Evolutionary conservation across 2,329 filamentous ascomycete genomes (phyloP), one percentile per base, ranked within the genome.

Genomic region (Zasmidium cellare): DNA sequence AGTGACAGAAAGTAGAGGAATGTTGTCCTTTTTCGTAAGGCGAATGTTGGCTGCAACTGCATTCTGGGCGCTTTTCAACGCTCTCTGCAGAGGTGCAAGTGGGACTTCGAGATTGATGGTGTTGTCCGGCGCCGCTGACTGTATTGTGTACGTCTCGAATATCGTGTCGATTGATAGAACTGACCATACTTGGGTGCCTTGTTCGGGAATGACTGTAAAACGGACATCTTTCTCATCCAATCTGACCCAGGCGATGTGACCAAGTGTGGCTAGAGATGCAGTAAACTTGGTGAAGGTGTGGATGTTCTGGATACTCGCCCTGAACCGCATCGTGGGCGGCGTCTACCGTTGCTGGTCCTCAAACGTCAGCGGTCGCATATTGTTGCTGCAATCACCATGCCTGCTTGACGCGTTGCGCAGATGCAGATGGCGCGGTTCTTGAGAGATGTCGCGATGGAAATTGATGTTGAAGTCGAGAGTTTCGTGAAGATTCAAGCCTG

Each of bases 51-150:
- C 91, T 18, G 90, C 88, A 18, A 88, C 86, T 67, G 90, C 91
- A 71, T 90, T 88, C 53, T 89, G 80, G 46, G 93, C 93, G 35
- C 92, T 97, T 69, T 88, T 91, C 58, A 99, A 86, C n/a, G 94
- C 94, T 59, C 92, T 88, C 69, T 94, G 90, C 20, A 99, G 85
- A 1, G 90, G 88, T 14, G 85, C 84, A n/a, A 97, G 86, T 23
- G 94, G 92, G 1, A 99, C 85, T 77, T 99, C 94, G 63, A 99
- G 87, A 76, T 99, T 97, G 77, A 99, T 97, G 53, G 92, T 90
- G 76, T 96, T 96, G 74, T 86, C 82, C 41, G 80, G 80, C 49
- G 92, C 88, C 51, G 90, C 90, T 51, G 92, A 96, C 73, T 96
- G 89, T 65, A 97, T 87, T 54, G 86, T 85, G 78, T 96, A 96